phyloP scores from a whole-genome alignment of 2,329 filamentous ascomycete genomes.

The Helicocarpus griseus region DNA sequence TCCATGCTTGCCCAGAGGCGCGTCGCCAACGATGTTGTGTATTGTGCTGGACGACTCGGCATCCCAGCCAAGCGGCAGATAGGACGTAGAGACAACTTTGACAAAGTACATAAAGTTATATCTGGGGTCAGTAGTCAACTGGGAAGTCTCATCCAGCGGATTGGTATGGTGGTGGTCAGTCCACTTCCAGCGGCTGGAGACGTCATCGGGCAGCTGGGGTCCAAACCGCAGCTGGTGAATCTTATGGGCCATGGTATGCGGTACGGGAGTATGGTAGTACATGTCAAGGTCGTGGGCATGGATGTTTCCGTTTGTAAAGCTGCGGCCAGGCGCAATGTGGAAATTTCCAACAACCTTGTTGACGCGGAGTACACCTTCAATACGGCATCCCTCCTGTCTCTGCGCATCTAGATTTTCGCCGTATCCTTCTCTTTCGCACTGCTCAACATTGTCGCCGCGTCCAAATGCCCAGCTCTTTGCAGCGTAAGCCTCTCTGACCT shows the following conservation, averaged over 20 bases:
- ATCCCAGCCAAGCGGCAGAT: conserved; percentile 85
- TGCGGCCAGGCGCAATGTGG: conserved; percentile 91
- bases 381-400: conserved; percentile 83
- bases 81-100: conserved; percentile 94
- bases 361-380: conserved; percentile 83
- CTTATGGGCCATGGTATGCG: conserved; percentile 80
- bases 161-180: conserved; percentile 79
- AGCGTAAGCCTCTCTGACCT: conserved; percentile 91
- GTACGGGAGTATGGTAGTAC: conserved; percentile 67
- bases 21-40: conserved; percentile 40
- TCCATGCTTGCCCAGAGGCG: conserved; percentile 60
- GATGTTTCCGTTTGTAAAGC: conserved; percentile 92
- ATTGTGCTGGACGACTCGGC: conserved; percentile 39
- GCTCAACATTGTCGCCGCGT: conserved; percentile 81
- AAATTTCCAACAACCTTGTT: conserved; percentile 99
- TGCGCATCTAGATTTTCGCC: conserved; percentile 78
- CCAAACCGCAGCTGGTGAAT: conserved; percentile 90
- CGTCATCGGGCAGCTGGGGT: conserved; percentile 70
- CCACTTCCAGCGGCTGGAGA: conserved; percentile 58
- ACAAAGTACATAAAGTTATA: conserved; percentile 99
- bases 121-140: conserved; percentile 68
- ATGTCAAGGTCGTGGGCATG: conserved; percentile 96
- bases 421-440: conserved; percentile 93
- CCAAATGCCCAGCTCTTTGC: conserved; percentile 88
- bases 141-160: conserved; percentile 71